These are phyloP conservation scores for Syzygium oleosum DNA, from an alignment of 345 rosid genomes.

Conservation along the genomic window DNA sequence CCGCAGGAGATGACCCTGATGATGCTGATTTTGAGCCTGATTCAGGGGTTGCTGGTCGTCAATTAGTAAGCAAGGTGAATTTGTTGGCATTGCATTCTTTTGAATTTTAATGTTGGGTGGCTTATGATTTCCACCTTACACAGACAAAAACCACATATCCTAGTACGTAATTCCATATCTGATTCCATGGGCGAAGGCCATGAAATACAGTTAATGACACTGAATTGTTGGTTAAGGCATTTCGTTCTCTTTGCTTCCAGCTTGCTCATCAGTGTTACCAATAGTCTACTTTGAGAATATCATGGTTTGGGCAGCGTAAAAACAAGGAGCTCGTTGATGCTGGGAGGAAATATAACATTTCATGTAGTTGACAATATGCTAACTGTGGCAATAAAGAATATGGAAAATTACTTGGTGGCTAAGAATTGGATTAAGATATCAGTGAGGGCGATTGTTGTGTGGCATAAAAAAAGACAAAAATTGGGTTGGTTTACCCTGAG, in stretches of 20 bases:
- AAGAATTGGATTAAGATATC: background rate
- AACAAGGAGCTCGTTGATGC: background rate
- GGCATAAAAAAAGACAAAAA: background rate
- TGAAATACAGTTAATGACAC: background rate
- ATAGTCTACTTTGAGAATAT: background rate
- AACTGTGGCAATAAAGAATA: background rate
- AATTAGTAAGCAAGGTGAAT: conserved; percentile 49
- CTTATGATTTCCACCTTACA: background rate
- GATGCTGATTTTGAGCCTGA: conserved; percentile 97
- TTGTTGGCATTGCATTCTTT: background rate
- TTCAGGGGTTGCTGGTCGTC: conserved; percentile 31
- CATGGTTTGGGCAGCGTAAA: background rate
- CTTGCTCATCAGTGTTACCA: background rate
- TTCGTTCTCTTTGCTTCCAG: background rate
- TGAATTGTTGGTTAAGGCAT: background rate
- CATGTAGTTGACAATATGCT: background rate
- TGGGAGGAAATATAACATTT: background rate
- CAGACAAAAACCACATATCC: background rate
- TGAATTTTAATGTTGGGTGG: background rate
- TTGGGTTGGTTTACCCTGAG: background rate
- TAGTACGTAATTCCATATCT: background rate
- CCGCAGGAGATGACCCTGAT: conserved; percentile 94
- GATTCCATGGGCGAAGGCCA: background rate
- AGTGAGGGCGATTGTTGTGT: background rate
- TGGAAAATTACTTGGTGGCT: background rate